Base-by-base conservation (phyloP, 164 flowering plant species). In the Annona squamosa region DNA sequence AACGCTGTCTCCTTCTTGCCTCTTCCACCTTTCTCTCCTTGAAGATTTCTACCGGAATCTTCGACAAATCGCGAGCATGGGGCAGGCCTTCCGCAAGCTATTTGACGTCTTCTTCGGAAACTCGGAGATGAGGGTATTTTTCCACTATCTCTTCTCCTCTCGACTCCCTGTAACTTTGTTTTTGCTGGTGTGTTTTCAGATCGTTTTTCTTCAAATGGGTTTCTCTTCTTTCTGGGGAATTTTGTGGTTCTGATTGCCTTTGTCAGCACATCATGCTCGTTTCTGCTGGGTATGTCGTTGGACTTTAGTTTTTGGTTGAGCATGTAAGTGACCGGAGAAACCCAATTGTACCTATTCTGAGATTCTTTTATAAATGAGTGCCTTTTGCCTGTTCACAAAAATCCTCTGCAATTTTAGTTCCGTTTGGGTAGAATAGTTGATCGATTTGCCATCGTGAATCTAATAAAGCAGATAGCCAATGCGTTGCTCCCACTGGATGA, bases 51-150 rank as follows among this genome's bases (percentile, higher is more conserved):
- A 26, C 37, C 1, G 48, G 44, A 57, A 9, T 17, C 45, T 19
- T 17, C 48, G 44, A 64, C 68, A 19, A 52, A 46, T 79, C 76
- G 79, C 26, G 48, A 52, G 59, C 70, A 90, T 90, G 96, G 96
- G 96, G 71, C 93, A 87, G 83, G 88, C 91, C 71, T 89, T 90
- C 80, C 89, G 91, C 77, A 90, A 89, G 83, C 91, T 90, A 78
- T 90, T 89, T 79, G 96, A 90, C 64, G 52, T 88, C 75, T 89
- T 90, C 88, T 90, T 90, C 82, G 96, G 93, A 77, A 90, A 86
- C 85, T 48, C 84, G 13, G 96, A 90, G 86, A 89, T 89, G 93
- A 81, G 93, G 82, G 96, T 90, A 84, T 64, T 75, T 52, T 68
- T 44, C 47, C 42, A 56, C 17, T 2, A 61, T 61, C 45, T 71